Evolutionary conservation across 331 rosid genomes (phyloP).

Genomic region (Rhamnella rubrinervis): DNA sequence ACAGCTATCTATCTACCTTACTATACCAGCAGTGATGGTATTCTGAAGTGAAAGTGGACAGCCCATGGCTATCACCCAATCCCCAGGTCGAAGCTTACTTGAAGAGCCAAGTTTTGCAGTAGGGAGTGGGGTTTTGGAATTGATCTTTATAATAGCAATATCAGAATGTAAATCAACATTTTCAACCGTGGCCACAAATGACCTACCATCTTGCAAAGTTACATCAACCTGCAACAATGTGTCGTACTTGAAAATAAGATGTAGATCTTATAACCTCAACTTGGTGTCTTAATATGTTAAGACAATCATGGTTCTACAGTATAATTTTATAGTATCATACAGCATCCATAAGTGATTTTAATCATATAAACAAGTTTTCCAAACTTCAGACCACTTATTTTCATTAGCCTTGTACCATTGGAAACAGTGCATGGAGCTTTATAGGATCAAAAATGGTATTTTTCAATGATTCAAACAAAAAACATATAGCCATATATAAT

Average conservation of each 20-base stretch:
- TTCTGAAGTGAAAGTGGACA: conserved; percentile 88
- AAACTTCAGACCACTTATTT: background rate
- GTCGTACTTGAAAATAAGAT: background rate
- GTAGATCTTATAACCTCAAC: background rate
- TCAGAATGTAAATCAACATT: conserved; percentile 85
- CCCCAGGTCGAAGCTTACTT: conserved; percentile 83
- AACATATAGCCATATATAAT: background rate
- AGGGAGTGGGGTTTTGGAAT: conserved; percentile 79
- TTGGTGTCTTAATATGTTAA: background rate
- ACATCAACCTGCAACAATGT: conserved; percentile 58
- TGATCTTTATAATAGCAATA: conserved; percentile 78
- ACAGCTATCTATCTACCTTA: conserved; percentile 48
- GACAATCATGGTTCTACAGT: background rate
- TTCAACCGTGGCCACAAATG: conserved; percentile 70
- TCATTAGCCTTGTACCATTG: background rate
- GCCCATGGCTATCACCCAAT: conserved; percentile 86
- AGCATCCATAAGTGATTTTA: background rate
- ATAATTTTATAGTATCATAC: background rate
- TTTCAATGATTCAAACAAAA: background rate
- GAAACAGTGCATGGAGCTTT: background rate
- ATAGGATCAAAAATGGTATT: background rate
- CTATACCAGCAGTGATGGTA: conserved; percentile 90
- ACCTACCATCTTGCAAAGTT: conserved; percentile 87
- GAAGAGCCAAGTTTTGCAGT: conserved; percentile 81
- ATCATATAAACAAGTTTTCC: background rate